Evolutionary conservation across 345 rosid species (phyloP).

Genomic region (Kandelia obovata): DNA sequence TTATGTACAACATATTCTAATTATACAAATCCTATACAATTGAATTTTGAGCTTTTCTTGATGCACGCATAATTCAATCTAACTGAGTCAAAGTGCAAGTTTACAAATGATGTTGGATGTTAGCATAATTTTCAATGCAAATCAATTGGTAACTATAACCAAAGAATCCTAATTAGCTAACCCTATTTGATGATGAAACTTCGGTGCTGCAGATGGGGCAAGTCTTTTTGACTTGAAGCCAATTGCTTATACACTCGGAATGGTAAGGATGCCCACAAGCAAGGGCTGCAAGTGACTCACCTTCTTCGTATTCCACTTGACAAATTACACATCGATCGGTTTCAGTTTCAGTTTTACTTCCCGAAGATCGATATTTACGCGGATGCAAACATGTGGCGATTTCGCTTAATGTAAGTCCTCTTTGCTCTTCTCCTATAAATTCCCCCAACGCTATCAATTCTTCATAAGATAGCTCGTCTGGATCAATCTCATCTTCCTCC

Average conservation of each 20-base stretch:
- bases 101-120: no score
- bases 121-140: no score
- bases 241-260: conserved; percentile 52
- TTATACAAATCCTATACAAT: neutral
- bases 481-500: conserved; percentile 65
- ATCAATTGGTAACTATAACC: neutral
- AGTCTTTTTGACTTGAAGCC: conserved; percentile 65
- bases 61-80: no score
- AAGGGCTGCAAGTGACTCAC: conserved; percentile 47
- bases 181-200: conserved; percentile 28
- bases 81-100: no score
- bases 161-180: conserved; percentile 11
- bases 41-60: neutral
- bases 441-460: conserved; percentile 70
- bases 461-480: conserved; percentile 63
- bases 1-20: neutral
- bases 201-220: conserved; percentile 74
- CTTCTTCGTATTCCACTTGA: conserved; percentile 67
- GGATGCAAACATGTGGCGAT: conserved; percentile 37
- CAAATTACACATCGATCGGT: conserved; percentile 71
- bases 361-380: conserved; percentile 7
- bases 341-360: conserved; percentile 29
- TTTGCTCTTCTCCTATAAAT: conserved; percentile 53
- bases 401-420: conserved; percentile 47
- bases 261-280: conserved; percentile 67